These are phyloP conservation scores for Pseudozyma thailandica DNA, from an alignment of 1,284 basidiomycete species.

Conservation along the genomic window DNA sequence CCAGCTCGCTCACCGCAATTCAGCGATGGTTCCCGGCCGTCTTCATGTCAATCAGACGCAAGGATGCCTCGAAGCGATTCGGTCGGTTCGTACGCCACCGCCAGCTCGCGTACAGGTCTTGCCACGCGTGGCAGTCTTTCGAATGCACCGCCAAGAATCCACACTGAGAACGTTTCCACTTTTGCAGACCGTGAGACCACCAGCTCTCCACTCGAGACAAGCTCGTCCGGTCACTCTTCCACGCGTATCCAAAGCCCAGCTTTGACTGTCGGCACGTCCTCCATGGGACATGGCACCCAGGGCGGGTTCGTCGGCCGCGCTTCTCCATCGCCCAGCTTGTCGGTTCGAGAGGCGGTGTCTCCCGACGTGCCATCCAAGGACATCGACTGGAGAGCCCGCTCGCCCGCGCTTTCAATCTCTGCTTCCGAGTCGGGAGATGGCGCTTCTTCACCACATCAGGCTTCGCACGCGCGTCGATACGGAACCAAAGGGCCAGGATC, in stretches of 20 bases:
- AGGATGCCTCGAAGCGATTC: slow-evolving; percentile 23
- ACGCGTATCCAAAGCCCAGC: slow-evolving; percentile 29
- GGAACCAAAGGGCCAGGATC: slow-evolving; percentile 16
- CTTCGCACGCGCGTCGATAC: neutral
- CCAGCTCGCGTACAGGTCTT: slow-evolving; percentile 10
- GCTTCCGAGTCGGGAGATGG: slow-evolving; percentile 21
- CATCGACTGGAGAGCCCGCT: slow-evolving; percentile 26
- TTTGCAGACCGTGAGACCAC: slow-evolving; percentile 17
- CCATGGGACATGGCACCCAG: slow-evolving; percentile 16
- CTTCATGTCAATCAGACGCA: slow-evolving; percentile 20
- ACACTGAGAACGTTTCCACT: slow-evolving; percentile 11
- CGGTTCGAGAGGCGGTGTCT: slow-evolving; percentile 15
- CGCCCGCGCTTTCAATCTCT: slow-evolving; percentile 27
- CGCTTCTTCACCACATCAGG: slow-evolving; percentile 4
- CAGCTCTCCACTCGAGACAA: slow-evolving; percentile 42
- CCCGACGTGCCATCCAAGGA: slow-evolving; percentile 32
- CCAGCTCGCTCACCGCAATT: slow-evolving; percentile 11
- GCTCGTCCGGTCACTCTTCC: slow-evolving; percentile 48
- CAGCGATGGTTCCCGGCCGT: slow-evolving; percentile 8
- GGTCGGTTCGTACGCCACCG: slow-evolving; percentile 25
- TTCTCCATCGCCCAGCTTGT: slow-evolving; percentile 19
- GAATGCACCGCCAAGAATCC: slow-evolving; percentile 23
- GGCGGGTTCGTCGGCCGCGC: neutral
- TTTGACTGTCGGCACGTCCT: slow-evolving; percentile 29
- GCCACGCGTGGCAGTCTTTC: slow-evolving; percentile 16